These are phyloP conservation scores for Microstegium vimineum DNA, from an alignment of 176 grass and related monocot genomes.

Conservation along the genomic window DNA sequence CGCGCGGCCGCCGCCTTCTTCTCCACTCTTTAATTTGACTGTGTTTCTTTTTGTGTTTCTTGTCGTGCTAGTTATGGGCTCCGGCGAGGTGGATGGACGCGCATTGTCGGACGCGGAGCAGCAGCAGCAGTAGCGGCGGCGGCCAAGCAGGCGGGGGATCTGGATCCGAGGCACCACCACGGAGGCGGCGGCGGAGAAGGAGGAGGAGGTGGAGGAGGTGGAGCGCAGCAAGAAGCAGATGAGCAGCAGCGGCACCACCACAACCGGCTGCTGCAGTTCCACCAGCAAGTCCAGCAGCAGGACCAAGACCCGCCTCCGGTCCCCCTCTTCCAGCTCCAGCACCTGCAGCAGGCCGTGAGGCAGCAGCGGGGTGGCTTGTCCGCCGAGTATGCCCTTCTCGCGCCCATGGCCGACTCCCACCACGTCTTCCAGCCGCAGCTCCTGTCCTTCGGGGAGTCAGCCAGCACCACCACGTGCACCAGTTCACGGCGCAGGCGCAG, in stretches of 20 bases:
- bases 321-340: slow-evolving; percentile 44
- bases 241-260: slow-evolving; percentile 28
- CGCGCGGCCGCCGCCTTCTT: neutral
- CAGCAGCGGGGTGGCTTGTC: slow-evolving; percentile 40
- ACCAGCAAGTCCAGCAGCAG: slow-evolving; percentile 35
- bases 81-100: slow-evolving; percentile 72
- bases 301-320: slow-evolving; percentile 21
- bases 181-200: slow-evolving; percentile 44
- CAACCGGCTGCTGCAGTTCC: slow-evolving; percentile 33
- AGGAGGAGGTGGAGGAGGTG: neutral
- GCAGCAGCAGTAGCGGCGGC: slow-evolving; percentile 35
- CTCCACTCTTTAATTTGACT: slow-evolving; percentile 18
- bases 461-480: slow-evolving; percentile 49
- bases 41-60: slow-evolving; percentile 4
- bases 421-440: slow-evolving; percentile 40
- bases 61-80: slow-evolving; percentile 63
- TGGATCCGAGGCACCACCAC: slow-evolving; percentile 88
- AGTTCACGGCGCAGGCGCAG: slow-evolving; percentile 46
- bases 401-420: slow-evolving; percentile 63
- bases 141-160: slow-evolving; percentile 57
- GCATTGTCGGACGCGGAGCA: slow-evolving; percentile 32
- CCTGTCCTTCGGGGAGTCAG: slow-evolving; percentile 41
- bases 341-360: slow-evolving; percentile 53
- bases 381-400: slow-evolving; percentile 75
- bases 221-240: slow-evolving; percentile 27